Evolutionary conservation across 73 alveolate species (phyloP).

Genomic region (Stentor coeruleus): DNA sequence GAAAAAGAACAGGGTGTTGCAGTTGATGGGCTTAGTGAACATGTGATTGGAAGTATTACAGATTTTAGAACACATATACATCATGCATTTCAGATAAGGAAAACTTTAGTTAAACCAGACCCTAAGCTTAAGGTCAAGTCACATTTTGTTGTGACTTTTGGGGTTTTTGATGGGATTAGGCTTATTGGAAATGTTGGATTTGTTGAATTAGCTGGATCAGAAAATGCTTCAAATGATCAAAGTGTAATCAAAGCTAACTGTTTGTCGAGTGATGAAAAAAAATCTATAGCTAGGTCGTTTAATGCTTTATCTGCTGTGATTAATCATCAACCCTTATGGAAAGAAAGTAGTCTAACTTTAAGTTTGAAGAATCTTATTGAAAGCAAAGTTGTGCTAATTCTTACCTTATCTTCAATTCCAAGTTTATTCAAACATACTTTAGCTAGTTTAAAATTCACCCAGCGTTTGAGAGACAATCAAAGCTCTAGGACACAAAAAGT

Average conservation of each 20-base stretch:
- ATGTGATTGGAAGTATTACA: not conserved
- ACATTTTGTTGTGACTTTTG: not conserved
- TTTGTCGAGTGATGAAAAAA: conserved; percentile 6
- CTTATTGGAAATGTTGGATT: not conserved
- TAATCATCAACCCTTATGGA: not conserved
- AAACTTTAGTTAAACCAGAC: not conserved
- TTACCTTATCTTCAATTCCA: not conserved
- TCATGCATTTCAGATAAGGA: conserved; percentile 6
- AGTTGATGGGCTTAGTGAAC: not conserved
- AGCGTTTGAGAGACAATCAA: not conserved
- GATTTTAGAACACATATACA: not conserved
- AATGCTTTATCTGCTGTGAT: conserved; percentile 2
- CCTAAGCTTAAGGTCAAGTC: not conserved
- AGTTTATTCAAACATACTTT: not conserved
- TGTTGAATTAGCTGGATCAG: conserved; percentile 15
- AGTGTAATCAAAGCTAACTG: not conserved
- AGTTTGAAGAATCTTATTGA: not conserved
- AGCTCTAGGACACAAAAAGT: not conserved
- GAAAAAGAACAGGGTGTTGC: not conserved
- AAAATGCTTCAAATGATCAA: conserved; percentile 17
- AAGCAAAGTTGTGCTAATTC: not conserved
- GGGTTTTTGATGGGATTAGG: not conserved
- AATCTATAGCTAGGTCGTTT: not conserved
- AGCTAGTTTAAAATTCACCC: not conserved
- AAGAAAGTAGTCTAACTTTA: not conserved